Conservation (phyloP, 352 stramenopile species). For the Pythium insidiosum region DNA sequence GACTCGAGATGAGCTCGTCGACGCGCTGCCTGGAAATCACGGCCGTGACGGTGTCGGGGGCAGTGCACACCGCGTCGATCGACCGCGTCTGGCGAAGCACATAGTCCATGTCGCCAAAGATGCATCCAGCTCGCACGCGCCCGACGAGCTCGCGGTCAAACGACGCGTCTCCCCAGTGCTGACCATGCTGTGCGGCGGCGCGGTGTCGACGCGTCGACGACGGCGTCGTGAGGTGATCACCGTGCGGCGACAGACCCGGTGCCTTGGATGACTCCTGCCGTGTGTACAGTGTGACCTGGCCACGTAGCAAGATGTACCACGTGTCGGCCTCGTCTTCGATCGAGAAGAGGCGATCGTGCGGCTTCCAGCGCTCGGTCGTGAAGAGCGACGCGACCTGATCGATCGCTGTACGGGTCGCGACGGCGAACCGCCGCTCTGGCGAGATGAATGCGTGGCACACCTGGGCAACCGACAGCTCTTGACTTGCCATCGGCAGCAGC, state of each 20-base stretch:
- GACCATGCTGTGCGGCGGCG: not conserved
- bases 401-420: slow-evolving; percentile 8
- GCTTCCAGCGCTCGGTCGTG: slow-evolving; percentile 20
- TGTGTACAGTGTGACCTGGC: slow-evolving; percentile 39
- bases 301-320: slow-evolving; percentile 45
- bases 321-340: slow-evolving; percentile 27
- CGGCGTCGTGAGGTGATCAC: too few relatives aligned
- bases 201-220: slow-evolving; percentile 1
- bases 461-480: slow-evolving; percentile 26
- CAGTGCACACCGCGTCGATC: slow-evolving; percentile 37
- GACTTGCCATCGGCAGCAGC: slow-evolving; percentile 15
- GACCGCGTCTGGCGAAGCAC: slow-evolving; percentile 36
- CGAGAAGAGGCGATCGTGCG: slow-evolving; percentile 25
- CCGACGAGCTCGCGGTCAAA: slow-evolving; percentile 32
- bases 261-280: slow-evolving; percentile 10
- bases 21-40: slow-evolving; percentile 27
- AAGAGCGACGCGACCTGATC: slow-evolving; percentile 33
- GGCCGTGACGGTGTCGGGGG: slow-evolving; percentile 26
- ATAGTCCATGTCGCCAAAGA: slow-evolving; percentile 67
- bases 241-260: slow-evolving; percentile 9
- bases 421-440: slow-evolving; percentile 6
- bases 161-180: not conserved
- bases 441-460: slow-evolving; percentile 39
- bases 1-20: slow-evolving; percentile 12
- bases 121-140: slow-evolving; percentile 39